Evolutionary conservation across 2,329 filamentous ascomycete genomes (phyloP), one percentile per base, ranked within the genome.

Genomic region (Alternaria consortialis): DNA sequence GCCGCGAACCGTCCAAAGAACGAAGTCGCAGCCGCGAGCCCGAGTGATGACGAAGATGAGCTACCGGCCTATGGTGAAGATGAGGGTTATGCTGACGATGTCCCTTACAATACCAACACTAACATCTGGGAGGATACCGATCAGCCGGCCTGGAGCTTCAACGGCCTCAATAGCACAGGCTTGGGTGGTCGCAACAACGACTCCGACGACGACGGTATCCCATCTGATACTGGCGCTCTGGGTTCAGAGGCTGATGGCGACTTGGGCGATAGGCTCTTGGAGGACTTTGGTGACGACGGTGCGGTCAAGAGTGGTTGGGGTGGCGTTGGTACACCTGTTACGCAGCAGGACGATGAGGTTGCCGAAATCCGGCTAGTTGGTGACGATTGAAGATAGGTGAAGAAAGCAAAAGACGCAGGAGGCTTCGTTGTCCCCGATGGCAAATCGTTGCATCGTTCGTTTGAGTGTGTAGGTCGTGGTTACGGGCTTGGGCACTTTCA

Each of bases 21-120:
- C 65, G 75, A 63, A 78, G 75, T 56, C 70, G 74, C 32, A 77
- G 74, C 62, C 68, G 75, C 29, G 76, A 76, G 56, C 66, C 69
- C 62, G 59, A 74, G 67, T 64, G 71, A 75, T 64, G 70, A 75
- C 46, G 70, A 68, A 36, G 64, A 44, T 42, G 62, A 43, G 54
- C 62, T 54, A 12, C 67, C 66, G 25, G 64, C 70, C 8, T 75
- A 76, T 53, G 68, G 55, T 39, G 65, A 68, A 3, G 71, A 71
- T 5, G 68, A 73, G 12, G 61, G 63, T 29, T 69, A 53, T 20
- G 66, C 52, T 27, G 58, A 62, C 5, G 62, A 60, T 11, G 47
- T 42, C 15, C 29, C 53, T 20, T 57, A 60, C 47, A 42, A 17
- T 15, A 50, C 29, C 27, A 55, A 63, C 29, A 47, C 54, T 12